Conservation (phyloP, 23 red algal species). For the Gracilaria vermiculophylla region DNA sequence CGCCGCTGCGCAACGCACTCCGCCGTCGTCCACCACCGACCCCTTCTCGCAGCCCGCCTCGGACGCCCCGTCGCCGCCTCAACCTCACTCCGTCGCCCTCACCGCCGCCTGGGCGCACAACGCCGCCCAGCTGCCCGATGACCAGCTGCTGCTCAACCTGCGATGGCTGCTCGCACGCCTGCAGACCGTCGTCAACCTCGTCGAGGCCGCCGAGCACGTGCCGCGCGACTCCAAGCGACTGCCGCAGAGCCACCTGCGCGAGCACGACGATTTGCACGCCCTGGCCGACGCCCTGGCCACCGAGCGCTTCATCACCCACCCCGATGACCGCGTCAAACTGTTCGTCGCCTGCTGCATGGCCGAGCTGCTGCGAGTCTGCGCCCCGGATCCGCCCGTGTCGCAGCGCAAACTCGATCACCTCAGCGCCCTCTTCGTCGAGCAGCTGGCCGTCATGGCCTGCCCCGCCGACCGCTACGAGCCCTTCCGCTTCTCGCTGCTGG, state of each 20-base stretch:
- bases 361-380: constrained; percentile 57
- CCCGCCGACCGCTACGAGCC: neutral
- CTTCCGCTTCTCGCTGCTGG: constrained; percentile 55
- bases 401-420: constrained; percentile 35
- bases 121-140: neutral
- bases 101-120: constrained; percentile 3
- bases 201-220: neutral
- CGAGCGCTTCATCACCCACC: constrained; percentile 42
- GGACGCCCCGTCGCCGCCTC: neutral
- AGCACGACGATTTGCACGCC: constrained; percentile 1
- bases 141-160: neutral
- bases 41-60: neutral
- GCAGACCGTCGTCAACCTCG: constrained; percentile 12
- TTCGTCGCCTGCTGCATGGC: constrained; percentile 51
- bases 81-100: neutral
- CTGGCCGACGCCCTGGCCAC: constrained; percentile 20
- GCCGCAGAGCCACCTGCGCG: neutral
- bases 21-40: neutral
- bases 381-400: constrained; percentile 41
- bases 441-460: constrained; percentile 31
- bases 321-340: constrained; percentile 14
- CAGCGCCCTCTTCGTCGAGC: constrained; percentile 40
- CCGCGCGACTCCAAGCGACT: neutral
- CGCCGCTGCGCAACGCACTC: neutral
- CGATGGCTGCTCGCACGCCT: neutral